Base-by-base conservation (phyloP, 768 basidiomycete species). In the Holtermannia corniformis region DNA sequence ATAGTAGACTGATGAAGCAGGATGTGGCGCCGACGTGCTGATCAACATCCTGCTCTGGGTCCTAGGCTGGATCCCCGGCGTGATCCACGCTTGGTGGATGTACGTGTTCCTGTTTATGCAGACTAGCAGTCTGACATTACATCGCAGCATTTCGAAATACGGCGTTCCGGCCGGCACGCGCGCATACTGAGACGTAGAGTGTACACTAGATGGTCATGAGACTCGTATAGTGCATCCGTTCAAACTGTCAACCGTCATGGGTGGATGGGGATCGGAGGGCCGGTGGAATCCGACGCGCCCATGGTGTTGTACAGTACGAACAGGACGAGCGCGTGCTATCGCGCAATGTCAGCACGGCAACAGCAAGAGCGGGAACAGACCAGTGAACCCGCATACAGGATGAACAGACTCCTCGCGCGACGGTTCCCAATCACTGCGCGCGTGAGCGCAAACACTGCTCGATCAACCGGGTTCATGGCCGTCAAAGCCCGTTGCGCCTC, bases 401-500 rank as follows among this genome's bases (percentile, higher is more conserved):
- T 82, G 70, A 96, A 96, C 41, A 86, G 80, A 19, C 84, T 85
- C 63, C 95, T 78, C n/a, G 90, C 83, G 14, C 89, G 81, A 24
- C 91, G 84, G 67, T 89, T 91, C 41, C 88, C 86, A 23, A 96
- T 80, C 49, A 97, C 84, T 11, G 82, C 78, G 47, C 86, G 82
- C 0, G 95, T 93, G 14, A 97, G 76, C 21, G 80, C 78, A 49
- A 96, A 82, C 1, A 95, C 83, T 16, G 84, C 83, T 20, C 91
- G 81, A 72, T 99, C 95, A 10, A 95, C 77, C 1, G 88, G 87
- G 66, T 97, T 93, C 41, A 97, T 78, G 23, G 83, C 85, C 61
- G 89, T 83, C 50, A 93, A 90, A 1, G 89, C 93, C 52, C 91
- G 77, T n/a, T 86, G 85, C 25, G 90, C 89, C 76, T 97, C 95